Evolutionary conservation across 352 stramenopile genomes (phyloP).

Genomic region (Globisporangium emineosum): DNA sequence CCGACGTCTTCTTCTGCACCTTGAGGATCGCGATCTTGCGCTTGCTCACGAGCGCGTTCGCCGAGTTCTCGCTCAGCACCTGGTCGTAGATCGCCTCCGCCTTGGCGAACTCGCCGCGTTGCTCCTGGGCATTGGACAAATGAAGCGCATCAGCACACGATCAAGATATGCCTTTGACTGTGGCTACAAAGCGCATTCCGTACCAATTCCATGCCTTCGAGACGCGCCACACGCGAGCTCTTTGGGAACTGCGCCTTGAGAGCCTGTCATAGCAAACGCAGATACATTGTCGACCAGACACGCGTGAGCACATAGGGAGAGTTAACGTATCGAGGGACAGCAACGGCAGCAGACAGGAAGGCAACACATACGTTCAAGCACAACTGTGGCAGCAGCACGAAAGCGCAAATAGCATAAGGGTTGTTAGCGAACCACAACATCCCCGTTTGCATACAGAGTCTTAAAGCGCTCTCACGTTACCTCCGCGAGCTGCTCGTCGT

Average conservation of each 20-base stretch:
- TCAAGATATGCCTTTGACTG: not conserved
- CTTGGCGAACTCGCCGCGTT: slow-evolving; percentile 49
- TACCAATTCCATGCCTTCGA: slow-evolving; percentile 56
- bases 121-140: slow-evolving; percentile 22
- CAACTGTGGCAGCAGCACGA: slow-evolving; percentile 1
- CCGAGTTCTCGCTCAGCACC: slow-evolving; percentile 50
- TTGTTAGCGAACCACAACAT: not conserved
- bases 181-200: no score
- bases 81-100: slow-evolving; percentile 59
- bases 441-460: not conserved
- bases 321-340: no score
- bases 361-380: slow-evolving; percentile 16
- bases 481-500: slow-evolving; percentile 49
- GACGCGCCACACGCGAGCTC: slow-evolving; percentile 51
- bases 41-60: slow-evolving; percentile 59
- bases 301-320: not conserved
- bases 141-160: not conserved
- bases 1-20: slow-evolving; percentile 54
- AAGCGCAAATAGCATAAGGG: no score
- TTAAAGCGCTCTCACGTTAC: slow-evolving; percentile 10
- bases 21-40: slow-evolving; percentile 66
- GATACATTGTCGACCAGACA: not conserved
- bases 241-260: slow-evolving; percentile 57
- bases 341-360: not conserved
- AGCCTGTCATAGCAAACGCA: slow-evolving; percentile 17